Percentiles rank a stretch among this genome's conserved stretches.
phyloP scores from a whole-genome alignment of 805 yeast species.

The Priceomyces fermenticarens region DNA sequence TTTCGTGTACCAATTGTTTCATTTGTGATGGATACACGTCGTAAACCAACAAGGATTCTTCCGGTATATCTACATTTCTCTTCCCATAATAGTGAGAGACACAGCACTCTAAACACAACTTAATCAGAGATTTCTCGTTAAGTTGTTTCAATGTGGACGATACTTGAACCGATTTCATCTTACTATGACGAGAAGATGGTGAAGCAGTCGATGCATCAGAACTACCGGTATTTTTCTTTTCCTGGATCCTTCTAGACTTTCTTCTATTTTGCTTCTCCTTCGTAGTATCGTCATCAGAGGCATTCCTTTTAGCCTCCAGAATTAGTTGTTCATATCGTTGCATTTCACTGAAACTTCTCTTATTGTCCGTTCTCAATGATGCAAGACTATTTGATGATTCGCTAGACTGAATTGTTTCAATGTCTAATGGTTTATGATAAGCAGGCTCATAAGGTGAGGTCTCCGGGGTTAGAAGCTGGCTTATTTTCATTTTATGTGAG shows the following conservation, averaged over 20 bases:
- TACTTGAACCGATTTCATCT: slow-evolving; percentile 19
- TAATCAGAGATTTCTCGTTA: slow-evolving; percentile 21
- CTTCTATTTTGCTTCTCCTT: slow-evolving; percentile 5
- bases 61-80: slow-evolving; percentile 16
- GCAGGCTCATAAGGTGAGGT: slow-evolving; percentile 28
- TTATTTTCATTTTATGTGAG: slow-evolving; percentile 11
- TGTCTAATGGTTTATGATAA: not conserved
- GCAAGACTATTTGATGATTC: slow-evolving; percentile 7
- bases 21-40: slow-evolving; percentile 19
- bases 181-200: slow-evolving; percentile 7
- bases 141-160: slow-evolving; percentile 21
- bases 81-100: slow-evolving; percentile 16
- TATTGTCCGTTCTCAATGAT: slow-evolving; percentile 1
- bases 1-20: slow-evolving; percentile 15
- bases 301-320: slow-evolving; percentile 14
- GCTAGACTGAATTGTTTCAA: not conserved
- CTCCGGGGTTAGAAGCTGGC: slow-evolving; percentile 35
- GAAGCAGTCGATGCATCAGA: not conserved
- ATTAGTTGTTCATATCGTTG: slow-evolving; percentile 17
- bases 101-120: slow-evolving; percentile 31
- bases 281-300: slow-evolving; percentile 6
- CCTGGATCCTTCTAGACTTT: slow-evolving; percentile 8
- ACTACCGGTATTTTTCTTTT: not conserved
- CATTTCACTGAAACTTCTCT: slow-evolving; percentile 10
- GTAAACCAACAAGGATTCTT: slow-evolving; percentile 19